Percentiles rank a stretch among this genome's conserved stretches.
Conservation (phyloP, 768 basidiomycete genomes). For the Sistotremastrum niveocremeum region DNA sequence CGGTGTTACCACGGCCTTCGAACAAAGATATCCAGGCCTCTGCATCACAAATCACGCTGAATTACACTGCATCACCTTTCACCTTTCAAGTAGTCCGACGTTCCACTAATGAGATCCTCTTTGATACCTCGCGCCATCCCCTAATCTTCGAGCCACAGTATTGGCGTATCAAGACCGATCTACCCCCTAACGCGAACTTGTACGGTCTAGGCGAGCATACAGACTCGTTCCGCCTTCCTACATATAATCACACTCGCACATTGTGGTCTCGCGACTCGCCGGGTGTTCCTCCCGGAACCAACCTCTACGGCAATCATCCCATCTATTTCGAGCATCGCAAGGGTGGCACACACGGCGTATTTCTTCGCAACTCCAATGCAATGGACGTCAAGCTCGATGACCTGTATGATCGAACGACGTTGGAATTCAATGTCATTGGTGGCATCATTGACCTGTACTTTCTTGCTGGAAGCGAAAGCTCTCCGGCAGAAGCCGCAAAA, state of each 20-base stretch:
- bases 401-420: constrained; percentile 19
- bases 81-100: constrained; percentile 43
- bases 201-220: constrained; percentile 70
- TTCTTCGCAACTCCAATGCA: constrained; percentile 56
- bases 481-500: constrained; percentile 42
- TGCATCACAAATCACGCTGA: constrained; percentile 39
- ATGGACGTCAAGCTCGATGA: constrained; percentile 60
- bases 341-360: constrained; percentile 56
- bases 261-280: constrained; percentile 57
- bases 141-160: constrained; percentile 71
- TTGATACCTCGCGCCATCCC: constrained; percentile 44
- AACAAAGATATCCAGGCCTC: constrained; percentile 16
- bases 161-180: constrained; percentile 52
- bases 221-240: constrained; percentile 44
- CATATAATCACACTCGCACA: constrained; percentile 27
- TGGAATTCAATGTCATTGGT: constrained; percentile 70
- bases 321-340: constrained; percentile 58
- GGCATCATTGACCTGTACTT: constrained; percentile 73
- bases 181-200: constrained; percentile 51
- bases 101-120: constrained; percentile 38
- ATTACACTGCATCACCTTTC: constrained; percentile 46
- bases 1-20: constrained; percentile 43
- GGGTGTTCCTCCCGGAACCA: constrained; percentile 42
- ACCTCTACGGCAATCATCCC: constrained; percentile 60
- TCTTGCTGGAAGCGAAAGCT: constrained; percentile 47